Evolutionary conservation across 441 rosid species (phyloP).

Genomic region (Adansonia grandidieri): DNA sequence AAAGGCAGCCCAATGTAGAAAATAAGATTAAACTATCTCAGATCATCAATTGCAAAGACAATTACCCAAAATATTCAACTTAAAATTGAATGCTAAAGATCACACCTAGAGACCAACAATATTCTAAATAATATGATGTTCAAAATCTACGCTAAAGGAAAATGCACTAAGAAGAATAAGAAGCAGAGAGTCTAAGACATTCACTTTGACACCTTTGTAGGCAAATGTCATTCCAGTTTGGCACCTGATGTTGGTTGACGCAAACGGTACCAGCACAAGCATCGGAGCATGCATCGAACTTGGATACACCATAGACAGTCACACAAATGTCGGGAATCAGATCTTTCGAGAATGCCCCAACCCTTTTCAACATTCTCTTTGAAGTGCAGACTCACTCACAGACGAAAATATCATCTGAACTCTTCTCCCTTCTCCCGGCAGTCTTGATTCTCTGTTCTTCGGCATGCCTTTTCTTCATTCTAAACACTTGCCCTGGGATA

Average conservation of each 20-base stretch:
- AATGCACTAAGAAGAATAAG: conserved; percentile 14
- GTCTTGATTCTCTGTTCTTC: conserved; percentile 63
- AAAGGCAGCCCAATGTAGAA: neutral
- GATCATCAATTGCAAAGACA: neutral
- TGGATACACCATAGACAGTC: conserved; percentile 66
- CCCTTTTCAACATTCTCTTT: conserved; percentile 65
- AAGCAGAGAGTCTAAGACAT: conserved; percentile 52
- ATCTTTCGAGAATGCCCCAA: conserved; percentile 70
- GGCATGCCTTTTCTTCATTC: conserved; percentile 50
- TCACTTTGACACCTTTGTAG: conserved; percentile 65
- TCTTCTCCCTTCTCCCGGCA: conserved; percentile 61
- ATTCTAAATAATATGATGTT: neutral
- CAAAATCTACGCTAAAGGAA: neutral
- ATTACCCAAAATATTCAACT: neutral
- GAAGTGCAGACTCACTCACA: conserved; percentile 72
- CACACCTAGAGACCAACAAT: neutral
- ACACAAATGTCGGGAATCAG: conserved; percentile 62
- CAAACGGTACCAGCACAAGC: conserved; percentile 71
- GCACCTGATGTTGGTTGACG: conserved; percentile 62
- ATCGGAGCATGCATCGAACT: conserved; percentile 67
- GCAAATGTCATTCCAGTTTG: conserved; percentile 71
- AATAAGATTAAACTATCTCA: neutral
- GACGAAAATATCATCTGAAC: conserved; percentile 60
- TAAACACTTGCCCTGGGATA: conserved; percentile 53
- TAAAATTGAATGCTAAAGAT: neutral